Base-by-base conservation (phyloP, 495 filamentous ascomycete genomes). In the Penicillium simplicissimum region DNA sequence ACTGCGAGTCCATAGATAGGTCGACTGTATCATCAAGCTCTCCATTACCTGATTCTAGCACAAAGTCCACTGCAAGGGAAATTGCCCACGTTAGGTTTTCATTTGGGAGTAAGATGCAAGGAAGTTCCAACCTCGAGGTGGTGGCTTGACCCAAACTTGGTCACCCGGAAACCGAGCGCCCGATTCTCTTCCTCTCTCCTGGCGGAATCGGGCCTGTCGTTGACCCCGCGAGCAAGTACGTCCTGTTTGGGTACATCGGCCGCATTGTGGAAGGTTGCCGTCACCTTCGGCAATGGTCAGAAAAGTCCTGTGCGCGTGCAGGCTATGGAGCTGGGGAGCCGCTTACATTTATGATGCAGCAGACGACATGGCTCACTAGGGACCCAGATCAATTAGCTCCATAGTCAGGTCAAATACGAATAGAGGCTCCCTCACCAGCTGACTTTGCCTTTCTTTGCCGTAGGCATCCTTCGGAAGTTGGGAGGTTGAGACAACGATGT, bases 81-180 rank as follows among this genome's bases (percentile, higher is more conserved):
- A 2, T 14, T 0, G 9, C 25, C 43, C 37, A 58, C 25, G 36
- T 19, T 23, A 55, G 53, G 11, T 23, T 36, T 19, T 55, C 13
- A 47, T 34, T 14, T 42, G n/a, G 19, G 13, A 17, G 33, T 13
- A n/a, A 21, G 51, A 6, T 15, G 37, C 55, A 40, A 14, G 7
- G 45, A 15, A 28, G 10, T 21, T 34, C 62, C 53, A 57, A 71
- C 68, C 68, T 66, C 68, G 53, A 15, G 68, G 63, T 57, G 68
- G 68, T 23, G 68, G 68, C 37, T 57, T 61, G 3, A 71, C 47
- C 68, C 68, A 71, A 40, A 71, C 66, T 38, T 71, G 68, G 25
- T 71, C 66, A 33, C 60, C 58, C 21, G 68, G 68, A 38, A 71
- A 71, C 15, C 66, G 61, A 19, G 58, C 63, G 6, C 68, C 58